A percentile compares a stretch with the other conserved stretches of the same genome.
These are phyloP conservation scores for Aureobasidium sp. DNA, from an alignment of 2,329 filamentous ascomycete species.

Conservation along the genomic window DNA sequence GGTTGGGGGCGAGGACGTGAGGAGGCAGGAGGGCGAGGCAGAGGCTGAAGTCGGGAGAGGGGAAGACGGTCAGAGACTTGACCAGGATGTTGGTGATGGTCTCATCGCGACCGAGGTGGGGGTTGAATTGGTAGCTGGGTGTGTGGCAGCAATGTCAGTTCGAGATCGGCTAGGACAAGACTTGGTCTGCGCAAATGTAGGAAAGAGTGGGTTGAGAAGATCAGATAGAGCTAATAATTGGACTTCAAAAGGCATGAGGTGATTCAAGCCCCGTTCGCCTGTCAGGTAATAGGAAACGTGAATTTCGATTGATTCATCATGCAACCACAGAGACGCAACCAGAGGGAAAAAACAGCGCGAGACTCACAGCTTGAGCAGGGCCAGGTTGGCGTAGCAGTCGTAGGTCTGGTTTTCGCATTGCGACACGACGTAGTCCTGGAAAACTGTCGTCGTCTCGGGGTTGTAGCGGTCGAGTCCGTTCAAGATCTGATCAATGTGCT, in stretches of 20 bases:
- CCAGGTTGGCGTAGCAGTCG: constrained; percentile 95
- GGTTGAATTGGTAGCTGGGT: constrained; percentile 96
- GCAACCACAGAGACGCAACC: background rate
- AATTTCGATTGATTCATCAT: constrained; percentile 60
- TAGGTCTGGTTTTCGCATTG: constrained; percentile 94
- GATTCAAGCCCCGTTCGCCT: constrained; percentile 50
- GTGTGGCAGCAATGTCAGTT: constrained; percentile 16
- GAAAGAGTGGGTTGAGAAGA: constrained; percentile 16
- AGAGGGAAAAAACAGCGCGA: background rate
- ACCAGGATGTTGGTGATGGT: constrained; percentile 98
- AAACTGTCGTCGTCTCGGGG: constrained; percentile 85
- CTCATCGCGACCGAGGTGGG: constrained; percentile 92
- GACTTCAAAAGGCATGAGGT: constrained; percentile 55
- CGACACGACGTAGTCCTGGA: constrained; percentile 89
- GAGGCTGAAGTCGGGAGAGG: constrained; percentile 88
- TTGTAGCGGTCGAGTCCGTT: constrained; percentile 98
- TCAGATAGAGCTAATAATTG: constrained; percentile 72
- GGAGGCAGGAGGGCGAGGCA: constrained; percentile 89
- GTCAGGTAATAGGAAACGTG: constrained; percentile 99
- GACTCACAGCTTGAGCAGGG: constrained; percentile 84
- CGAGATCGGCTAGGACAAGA: too few relatives aligned
- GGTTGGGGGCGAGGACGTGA: constrained; percentile 60
- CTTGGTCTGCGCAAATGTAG: too few relatives aligned
- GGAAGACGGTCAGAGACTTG: constrained; percentile 96
- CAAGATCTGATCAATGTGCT: constrained; percentile 87